Evolutionary conservation across 805 yeast species (phyloP).

Genomic region (Sungouiozyma ichnusensis): DNA sequence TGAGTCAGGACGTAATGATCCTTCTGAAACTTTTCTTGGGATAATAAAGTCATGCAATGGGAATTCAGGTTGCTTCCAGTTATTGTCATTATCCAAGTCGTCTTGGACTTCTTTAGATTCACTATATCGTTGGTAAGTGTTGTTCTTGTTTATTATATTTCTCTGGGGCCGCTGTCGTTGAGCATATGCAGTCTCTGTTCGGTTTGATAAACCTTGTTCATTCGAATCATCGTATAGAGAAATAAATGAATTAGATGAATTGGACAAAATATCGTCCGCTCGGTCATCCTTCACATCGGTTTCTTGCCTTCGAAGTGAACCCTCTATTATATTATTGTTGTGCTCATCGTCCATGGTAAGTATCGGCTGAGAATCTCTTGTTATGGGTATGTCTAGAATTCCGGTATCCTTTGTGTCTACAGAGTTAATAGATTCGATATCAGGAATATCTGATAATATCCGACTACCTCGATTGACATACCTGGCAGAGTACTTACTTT

Average conservation of each 20-base stretch:
- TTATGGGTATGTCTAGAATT: slow-evolving; percentile 2
- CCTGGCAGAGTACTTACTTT: not conserved
- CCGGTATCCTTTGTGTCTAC: slow-evolving; percentile 5
- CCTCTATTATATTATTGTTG: too few species aligned
- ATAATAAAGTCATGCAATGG: slow-evolving; percentile 3
- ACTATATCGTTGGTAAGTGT: not conserved
- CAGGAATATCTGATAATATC: not conserved
- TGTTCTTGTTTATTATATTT: not conserved
- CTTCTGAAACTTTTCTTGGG: slow-evolving; percentile 6
- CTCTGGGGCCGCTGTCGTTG: not conserved
- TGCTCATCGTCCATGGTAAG: slow-evolving; percentile 1
- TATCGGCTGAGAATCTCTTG: slow-evolving; percentile 2
- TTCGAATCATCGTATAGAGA: not conserved
- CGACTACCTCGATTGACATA: not conserved
- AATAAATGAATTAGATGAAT: not conserved
- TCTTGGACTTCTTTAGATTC: not conserved
- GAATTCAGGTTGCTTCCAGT: not conserved
- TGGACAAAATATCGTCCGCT: not conserved
- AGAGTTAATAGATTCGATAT: slow-evolving; percentile 1
- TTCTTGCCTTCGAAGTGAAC: too few species aligned
- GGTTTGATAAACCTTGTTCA: not conserved
- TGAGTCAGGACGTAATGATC: not conserved
- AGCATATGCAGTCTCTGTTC: not conserved
- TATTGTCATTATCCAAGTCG: not conserved
- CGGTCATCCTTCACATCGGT: slow-evolving; percentile 4